These are phyloP conservation scores for Pestalotiopsis sp. DNA, from an alignment of 2,329 filamentous ascomycete species.

Conservation along the genomic window DNA sequence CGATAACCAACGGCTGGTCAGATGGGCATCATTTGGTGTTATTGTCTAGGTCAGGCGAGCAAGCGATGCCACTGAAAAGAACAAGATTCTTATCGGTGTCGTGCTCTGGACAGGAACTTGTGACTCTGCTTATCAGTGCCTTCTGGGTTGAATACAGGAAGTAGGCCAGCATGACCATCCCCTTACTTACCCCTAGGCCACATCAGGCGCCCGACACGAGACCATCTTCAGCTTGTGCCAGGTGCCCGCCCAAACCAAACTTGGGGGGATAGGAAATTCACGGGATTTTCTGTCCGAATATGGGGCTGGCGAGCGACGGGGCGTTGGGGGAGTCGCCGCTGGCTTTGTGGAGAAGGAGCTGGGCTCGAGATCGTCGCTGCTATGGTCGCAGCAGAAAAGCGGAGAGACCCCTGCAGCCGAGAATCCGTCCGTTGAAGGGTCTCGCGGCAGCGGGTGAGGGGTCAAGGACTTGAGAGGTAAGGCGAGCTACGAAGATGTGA, in stretches of 20 bases:
- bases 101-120: not conserved
- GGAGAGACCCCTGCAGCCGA: slow-evolving; percentile 4
- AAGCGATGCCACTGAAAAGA: not conserved
- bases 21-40: not conserved
- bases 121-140: not conserved
- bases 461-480: not conserved
- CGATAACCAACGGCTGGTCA: not conserved
- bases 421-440: slow-evolving; percentile 1
- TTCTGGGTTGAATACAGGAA: not conserved
- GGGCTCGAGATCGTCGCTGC: not conserved
- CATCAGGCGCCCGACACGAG: not conserved
- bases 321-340: not conserved
- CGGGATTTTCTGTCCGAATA: not conserved
- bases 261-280: not conserved
- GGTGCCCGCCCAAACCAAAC: too few species aligned
- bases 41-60: not conserved
- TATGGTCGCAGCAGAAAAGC: not conserved
- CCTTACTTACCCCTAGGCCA: not conserved
- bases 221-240: not conserved
- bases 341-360: slow-evolving; percentile 5
- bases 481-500: not conserved
- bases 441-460: not conserved
- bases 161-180: not conserved
- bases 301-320: not conserved
- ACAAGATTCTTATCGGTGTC: not conserved